Evolutionary conservation across 352 stramenopile genomes (phyloP).

Genomic region (Globisporangium rhizosaccharum): DNA sequence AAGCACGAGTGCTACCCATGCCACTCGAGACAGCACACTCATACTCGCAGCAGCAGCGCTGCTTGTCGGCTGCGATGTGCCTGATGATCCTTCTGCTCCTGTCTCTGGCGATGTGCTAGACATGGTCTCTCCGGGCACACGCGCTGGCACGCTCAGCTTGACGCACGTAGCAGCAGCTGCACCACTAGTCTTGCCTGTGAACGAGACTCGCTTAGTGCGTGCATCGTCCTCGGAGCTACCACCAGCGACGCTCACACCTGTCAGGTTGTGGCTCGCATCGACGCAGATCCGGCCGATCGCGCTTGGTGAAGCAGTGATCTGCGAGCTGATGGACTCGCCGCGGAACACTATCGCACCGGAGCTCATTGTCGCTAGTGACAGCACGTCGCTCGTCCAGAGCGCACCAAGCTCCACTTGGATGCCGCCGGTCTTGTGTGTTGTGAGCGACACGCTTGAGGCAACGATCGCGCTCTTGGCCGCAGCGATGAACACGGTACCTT

Average conservation of each 20-base stretch:
- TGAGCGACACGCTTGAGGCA: conserved; percentile 2
- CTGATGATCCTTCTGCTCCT: too few species aligned
- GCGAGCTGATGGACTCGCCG: neutral
- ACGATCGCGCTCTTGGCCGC: conserved; percentile 3
- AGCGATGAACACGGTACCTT: conserved; percentile 4
- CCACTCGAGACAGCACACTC: too few species aligned
- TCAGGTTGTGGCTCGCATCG: neutral
- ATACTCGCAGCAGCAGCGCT: too few species aligned
- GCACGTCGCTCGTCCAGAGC: neutral
- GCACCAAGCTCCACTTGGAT: conserved; percentile 6
- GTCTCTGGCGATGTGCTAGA: neutral
- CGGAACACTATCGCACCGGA: neutral
- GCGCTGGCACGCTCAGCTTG: conserved; percentile 1
- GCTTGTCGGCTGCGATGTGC: too few species aligned
- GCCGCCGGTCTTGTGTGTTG: neutral
- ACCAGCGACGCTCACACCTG: neutral
- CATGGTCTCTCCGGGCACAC: neutral
- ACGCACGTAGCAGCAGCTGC: neutral
- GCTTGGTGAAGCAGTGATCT: conserved; percentile 1
- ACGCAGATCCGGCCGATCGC: conserved; percentile 4
- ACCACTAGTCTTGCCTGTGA: neutral
- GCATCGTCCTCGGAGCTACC: neutral
- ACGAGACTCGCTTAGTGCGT: neutral
- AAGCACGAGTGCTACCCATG: too few species aligned
- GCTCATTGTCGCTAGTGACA: conserved; percentile 1